Conservation (phyloP, 2,329 filamentous ascomycete species). For the Trichoderma aggressivum region DNA sequence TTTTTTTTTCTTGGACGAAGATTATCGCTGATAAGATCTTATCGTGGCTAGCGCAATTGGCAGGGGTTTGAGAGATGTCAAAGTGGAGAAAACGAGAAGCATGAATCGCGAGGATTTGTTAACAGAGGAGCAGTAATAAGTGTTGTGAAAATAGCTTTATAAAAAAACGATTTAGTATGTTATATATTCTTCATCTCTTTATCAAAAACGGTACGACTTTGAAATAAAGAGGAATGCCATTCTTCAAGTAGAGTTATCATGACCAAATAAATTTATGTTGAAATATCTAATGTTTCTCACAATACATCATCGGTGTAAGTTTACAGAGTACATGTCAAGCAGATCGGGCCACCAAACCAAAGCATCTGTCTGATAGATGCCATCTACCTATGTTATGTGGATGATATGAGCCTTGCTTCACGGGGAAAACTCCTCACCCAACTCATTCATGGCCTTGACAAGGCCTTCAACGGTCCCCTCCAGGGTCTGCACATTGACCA, state of each 20-base stretch:
- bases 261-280: neutral
- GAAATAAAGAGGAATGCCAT: neutral
- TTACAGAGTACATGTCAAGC: neutral
- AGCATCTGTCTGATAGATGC: neutral
- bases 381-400: neutral
- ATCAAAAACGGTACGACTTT: neutral
- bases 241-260: neutral
- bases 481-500: conserved; percentile 56
- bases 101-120: neutral
- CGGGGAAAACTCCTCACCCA: conserved; percentile 32
- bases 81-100: neutral
- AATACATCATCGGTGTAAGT: neutral
- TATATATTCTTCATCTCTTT: no score
- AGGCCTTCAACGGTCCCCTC: conserved; percentile 51
- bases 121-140: neutral
- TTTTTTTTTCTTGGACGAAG: conserved; percentile 17
- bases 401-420: neutral
- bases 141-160: neutral
- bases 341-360: no score
- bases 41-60: neutral
- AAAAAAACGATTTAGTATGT: no score
- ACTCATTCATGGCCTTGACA: conserved; percentile 50
- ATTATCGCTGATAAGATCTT: conserved; percentile 20
- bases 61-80: neutral
- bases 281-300: neutral